Base-by-base conservation (phyloP, 495 filamentous ascomycete species). In the Bryoglossum gracile region DNA sequence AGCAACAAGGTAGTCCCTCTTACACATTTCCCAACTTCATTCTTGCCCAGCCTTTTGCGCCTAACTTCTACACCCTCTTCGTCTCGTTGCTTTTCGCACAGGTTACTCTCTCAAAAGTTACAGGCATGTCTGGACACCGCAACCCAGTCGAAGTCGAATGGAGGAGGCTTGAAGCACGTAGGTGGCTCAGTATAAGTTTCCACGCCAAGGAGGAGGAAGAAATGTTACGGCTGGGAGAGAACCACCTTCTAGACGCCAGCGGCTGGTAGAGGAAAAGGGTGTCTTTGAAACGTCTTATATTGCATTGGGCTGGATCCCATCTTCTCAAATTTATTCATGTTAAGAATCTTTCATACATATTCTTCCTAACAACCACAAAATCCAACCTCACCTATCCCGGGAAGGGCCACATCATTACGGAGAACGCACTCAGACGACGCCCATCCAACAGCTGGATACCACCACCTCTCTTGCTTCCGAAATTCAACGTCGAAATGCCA, bases 391-490 rank as follows among this genome's bases (percentile, higher is more conserved):
- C 25, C 18, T 13, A 38, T 23, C 40, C 21, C 26, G 26, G 16
- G 30, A 9, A 28, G 3, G 36, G 16, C 18, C 6, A 10, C 23
- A 28, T 36, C 48, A 45, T 11, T 16, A 44, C 48, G 33, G 48
- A 51, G 40, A 51, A 19, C 28, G 33, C 39, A 44, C 40, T 51
- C 6, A 44, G 40, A 34, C 30, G 40, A 22, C 39, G 40, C 22
- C 48, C 48, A 17, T 51, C 48, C 41, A 25, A 40, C 24, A 33
- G 24, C 36, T 40, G 17, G 13, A 39, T 53, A 6, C 36, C 43
- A 34, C 13, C 34, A 32, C 33, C 6, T 5, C 13, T 53, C 17
- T 25, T 32, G 5, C 43, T 42, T 17, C 36, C 50, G 13, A 10
- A 14, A 19, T 32, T 53, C 14, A 1, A n/a, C 6, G 43, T 53